A percentile compares a stretch with the other conserved stretches of the same genome.
Conservation (phyloP, 2,329 filamentous ascomycete genomes). For the Ilyonectria mors-panacis region DNA sequence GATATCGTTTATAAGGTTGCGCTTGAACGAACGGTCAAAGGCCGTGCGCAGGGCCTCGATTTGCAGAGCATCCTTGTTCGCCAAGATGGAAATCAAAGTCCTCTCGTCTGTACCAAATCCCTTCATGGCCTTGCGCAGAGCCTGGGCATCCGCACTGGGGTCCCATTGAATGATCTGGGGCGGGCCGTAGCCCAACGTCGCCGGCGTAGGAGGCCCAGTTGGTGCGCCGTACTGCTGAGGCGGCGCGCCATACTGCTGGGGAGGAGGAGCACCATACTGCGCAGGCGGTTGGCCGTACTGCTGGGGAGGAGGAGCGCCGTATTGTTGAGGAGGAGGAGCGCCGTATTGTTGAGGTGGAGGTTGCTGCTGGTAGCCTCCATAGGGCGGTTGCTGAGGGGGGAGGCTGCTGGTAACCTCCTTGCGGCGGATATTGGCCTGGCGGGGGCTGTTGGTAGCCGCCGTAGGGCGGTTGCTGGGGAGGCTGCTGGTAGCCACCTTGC, state of each 20-base stretch:
- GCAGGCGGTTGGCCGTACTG: constrained; percentile 53
- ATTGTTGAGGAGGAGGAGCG: constrained; percentile 45
- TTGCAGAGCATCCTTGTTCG: constrained; percentile 83
- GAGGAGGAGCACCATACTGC: constrained; percentile 46
- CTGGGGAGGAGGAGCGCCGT: constrained; percentile 33
- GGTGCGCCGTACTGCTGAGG: constrained; percentile 31
- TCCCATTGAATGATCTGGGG: constrained; percentile 80
- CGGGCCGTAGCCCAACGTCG: constrained; percentile 82
- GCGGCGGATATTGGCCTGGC: constrained; percentile 48
- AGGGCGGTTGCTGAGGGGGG: constrained; percentile 49
- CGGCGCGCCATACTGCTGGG: constrained; percentile 58
- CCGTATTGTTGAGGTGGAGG: constrained; percentile 46
- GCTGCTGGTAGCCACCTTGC: constrained; percentile 55
- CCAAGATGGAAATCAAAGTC: constrained; percentile 77
- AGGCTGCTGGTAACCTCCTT: constrained; percentile 55
- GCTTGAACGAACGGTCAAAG: constrained; percentile 75
- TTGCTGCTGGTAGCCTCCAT: constrained; percentile 53
- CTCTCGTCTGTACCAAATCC: constrained; percentile 93
- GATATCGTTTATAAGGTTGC: constrained; percentile 82
- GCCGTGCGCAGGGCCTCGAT: constrained; percentile 77
- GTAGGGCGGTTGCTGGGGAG: constrained; percentile 49
- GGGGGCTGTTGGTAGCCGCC: constrained; percentile 56
- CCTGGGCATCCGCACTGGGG: constrained; percentile 77
- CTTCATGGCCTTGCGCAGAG: constrained; percentile 88
- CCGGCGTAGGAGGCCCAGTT: constrained; percentile 68